These are phyloP conservation scores for Penicillium bialowiezense DNA, from an alignment of 495 filamentous ascomycete genomes.

Conservation along the genomic window DNA sequence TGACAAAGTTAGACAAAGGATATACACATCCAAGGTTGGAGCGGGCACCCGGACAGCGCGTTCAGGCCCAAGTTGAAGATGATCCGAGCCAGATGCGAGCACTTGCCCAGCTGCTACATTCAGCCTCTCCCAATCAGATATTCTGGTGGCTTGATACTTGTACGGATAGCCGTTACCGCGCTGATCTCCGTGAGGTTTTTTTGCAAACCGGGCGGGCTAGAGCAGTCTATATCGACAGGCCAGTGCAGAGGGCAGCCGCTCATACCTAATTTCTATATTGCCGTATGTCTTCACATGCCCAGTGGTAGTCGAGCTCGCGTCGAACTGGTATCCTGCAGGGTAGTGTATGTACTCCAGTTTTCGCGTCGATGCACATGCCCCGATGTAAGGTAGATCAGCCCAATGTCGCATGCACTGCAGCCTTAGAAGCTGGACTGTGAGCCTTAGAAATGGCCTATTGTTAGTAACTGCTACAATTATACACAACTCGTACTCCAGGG, in stretches of 20 bases:
- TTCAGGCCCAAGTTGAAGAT: not conserved
- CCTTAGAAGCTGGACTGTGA: not conserved
- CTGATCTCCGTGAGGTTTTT: constrained; percentile 1
- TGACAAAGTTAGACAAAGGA: no score
- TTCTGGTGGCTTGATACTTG: not conserved
- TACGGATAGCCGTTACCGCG: constrained; percentile 4
- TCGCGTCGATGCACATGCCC: not conserved
- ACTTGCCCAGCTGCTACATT: not conserved
- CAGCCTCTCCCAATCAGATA: not conserved
- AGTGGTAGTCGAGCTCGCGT: no score
- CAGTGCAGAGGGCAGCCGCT: no score
- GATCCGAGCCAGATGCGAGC: constrained; percentile 2
- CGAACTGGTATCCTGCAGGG: not conserved
- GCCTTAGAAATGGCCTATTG: no score
- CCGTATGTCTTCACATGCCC: no score
- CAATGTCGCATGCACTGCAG: not conserved
- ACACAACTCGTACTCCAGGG: no score
- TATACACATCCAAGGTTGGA: no score
- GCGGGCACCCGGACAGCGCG: constrained; percentile 1
- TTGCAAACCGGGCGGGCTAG: not conserved
- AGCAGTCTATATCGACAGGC: not conserved
- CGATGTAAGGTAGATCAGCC: not conserved
- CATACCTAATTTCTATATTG: no score
- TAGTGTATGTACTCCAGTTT: not conserved
- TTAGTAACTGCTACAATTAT: no score